phyloP scores from a whole-genome alignment of 345 rosid species.

The Corymbia maculata region DNA sequence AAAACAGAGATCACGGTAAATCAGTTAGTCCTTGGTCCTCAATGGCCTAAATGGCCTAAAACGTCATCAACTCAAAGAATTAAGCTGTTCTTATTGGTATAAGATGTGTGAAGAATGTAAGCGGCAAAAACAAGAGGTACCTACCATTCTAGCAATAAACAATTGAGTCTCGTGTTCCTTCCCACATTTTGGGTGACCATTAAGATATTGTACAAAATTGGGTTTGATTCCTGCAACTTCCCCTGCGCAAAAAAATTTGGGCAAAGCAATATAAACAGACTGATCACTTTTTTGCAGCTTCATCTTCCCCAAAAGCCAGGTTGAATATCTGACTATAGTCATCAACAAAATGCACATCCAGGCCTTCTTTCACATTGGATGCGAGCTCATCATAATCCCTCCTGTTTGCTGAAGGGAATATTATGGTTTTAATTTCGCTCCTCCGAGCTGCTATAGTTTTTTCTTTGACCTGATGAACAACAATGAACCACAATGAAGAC shows the following conservation, averaged over 20 bases:
- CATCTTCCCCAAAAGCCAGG: slow-evolving; percentile 48
- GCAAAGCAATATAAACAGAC: neutral
- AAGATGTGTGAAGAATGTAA: neutral
- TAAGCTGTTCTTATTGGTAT: neutral
- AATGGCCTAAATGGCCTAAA: neutral
- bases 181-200: neutral
- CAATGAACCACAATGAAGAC: neutral
- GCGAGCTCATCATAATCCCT: slow-evolving; percentile 94
- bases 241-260: neutral
- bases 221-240: neutral
- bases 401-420: slow-evolving; percentile 89
- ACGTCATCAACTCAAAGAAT: neutral
- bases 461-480: slow-evolving; percentile 71
- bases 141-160: neutral
- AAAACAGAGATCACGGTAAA: neutral
- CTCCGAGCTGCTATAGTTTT: slow-evolving; percentile 91
- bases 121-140: neutral
- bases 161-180: neutral
- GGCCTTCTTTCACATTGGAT: slow-evolving; percentile 79
- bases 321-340: slow-evolving; percentile 54
- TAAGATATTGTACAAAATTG: neutral
- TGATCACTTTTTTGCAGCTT: slow-evolving; percentile 2
- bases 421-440: slow-evolving; percentile 70
- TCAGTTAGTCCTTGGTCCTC: neutral
- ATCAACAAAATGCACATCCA: slow-evolving; percentile 88